A percentile compares a stretch with the other conserved stretches of the same genome.
Conservation (phyloP, 768 basidiomycete genomes). For the Tulasnella sp. region DNA sequence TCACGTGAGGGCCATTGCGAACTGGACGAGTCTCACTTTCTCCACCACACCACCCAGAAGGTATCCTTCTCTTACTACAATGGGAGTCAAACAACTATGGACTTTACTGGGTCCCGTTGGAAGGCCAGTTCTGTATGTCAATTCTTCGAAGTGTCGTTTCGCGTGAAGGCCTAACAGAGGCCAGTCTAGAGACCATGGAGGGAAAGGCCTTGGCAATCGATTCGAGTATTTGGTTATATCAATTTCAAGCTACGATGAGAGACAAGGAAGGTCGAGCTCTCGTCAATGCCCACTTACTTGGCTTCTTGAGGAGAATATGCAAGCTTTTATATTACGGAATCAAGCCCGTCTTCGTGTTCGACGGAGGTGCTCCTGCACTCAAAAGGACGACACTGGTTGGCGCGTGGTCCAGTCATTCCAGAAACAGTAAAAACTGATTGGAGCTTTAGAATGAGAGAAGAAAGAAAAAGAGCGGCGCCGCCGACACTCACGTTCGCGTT, state of each 20-base stretch:
- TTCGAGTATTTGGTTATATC: slow-evolving; percentile 99
- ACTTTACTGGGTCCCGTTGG: slow-evolving; percentile 87
- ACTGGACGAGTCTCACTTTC: neutral
- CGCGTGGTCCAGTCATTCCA: neutral
- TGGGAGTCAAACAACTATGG: slow-evolving; percentile 99
- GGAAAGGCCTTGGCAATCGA: slow-evolving; percentile 97
- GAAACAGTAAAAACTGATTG: slow-evolving; percentile 22
- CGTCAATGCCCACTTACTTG: slow-evolving; percentile 89
- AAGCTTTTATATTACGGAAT: slow-evolving; percentile 97
- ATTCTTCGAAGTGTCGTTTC: neutral
- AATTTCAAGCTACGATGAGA: slow-evolving; percentile 99
- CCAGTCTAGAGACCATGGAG: slow-evolving; percentile 86
- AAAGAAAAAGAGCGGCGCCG: slow-evolving; percentile 88
- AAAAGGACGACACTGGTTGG: slow-evolving; percentile 86
- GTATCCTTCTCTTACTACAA: slow-evolving; percentile 33
- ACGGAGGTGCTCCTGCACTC: slow-evolving; percentile 88
- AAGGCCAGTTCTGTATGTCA: slow-evolving; percentile 79
- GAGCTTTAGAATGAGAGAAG: slow-evolving; percentile 69
- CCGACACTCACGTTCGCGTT: slow-evolving; percentile 74
- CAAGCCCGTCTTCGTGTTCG: slow-evolving; percentile 98
- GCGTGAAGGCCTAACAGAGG: neutral
- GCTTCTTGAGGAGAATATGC: slow-evolving; percentile 83
- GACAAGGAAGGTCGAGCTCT: slow-evolving; percentile 91
- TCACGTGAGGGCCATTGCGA: neutral
- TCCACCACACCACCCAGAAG: slow-evolving; percentile 1